Evolutionary conservation across 768 basidiomycete genomes (phyloP), one percentile per base, ranked within the genome.

Genomic region (Xanthoconium purpureum): DNA sequence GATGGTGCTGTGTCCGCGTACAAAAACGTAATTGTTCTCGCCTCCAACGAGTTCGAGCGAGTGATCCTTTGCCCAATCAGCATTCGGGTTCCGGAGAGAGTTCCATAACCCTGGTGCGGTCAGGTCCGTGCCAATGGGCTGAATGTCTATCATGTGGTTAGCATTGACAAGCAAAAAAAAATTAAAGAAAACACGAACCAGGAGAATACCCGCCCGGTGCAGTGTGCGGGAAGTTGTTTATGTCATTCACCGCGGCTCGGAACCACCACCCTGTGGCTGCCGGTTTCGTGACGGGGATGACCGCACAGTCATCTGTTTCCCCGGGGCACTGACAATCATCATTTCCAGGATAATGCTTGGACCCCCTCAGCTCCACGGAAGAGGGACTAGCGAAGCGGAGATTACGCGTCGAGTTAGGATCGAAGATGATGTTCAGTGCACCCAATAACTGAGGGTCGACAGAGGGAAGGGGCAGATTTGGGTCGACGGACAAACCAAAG

Each of bases 191-290:
- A 38, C 14, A 18, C 50, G 3, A 28, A 60, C 59, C 56, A 11
- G 55, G 56, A 28, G 38, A 20, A 30, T 11, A 13, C 6, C 55
- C 55, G 12, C 14, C 37, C 6, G 58, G 28, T 1, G 10, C 17
- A 47, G 30, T 11, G 10, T 35, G 51, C 28, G 58, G 55, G 47
- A 59, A 59, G 13, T 40, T 38, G 18, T 59, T 56, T 6, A 3
- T 33, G 32, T 52, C 50, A 0, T 1, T 14, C 32, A 38, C 5
- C 4, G 0, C 0, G 6, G 48, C 32, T 30, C 58, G 33, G 45
- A 51, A 56, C 58, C 58, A 59, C 58, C 58, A 59, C 2, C 58
- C 58, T 3, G 58, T 59, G 14, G 55, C 54, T 20, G 53, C 50
- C 17, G 58, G 58, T 20, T 28, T 59, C 35, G 58, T 59, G 15